Evolutionary conservation across 2,329 filamentous ascomycete genomes (phyloP).

Genomic region (Alternaria novae-zelandiae): DNA sequence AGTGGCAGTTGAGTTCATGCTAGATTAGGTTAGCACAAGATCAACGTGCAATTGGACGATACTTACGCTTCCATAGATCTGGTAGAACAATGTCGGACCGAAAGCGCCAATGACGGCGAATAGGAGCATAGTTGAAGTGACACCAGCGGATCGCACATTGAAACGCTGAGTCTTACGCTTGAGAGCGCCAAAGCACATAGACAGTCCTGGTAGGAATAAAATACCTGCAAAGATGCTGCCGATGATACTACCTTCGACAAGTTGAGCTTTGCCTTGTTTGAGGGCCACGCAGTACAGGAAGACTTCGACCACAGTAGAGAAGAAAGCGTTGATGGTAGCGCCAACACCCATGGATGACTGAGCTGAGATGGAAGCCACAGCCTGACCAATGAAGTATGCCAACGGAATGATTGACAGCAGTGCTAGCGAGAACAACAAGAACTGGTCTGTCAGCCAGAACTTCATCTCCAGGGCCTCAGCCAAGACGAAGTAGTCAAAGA

Average conservation of each 20-base stretch:
- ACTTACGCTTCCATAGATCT: conserved; percentile 87
- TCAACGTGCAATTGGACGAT: not conserved
- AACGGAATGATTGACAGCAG: conserved; percentile 93
- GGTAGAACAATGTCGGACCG: conserved; percentile 94
- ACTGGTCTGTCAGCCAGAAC: conserved; percentile 77
- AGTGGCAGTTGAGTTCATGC: conserved; percentile 88
- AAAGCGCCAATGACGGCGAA: conserved; percentile 97
- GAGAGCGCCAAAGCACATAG: conserved; percentile 98
- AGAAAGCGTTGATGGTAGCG: conserved; percentile 96
- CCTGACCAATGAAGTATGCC: conserved; percentile 98
- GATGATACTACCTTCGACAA: conserved; percentile 96
- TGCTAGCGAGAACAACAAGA: conserved; percentile 83
- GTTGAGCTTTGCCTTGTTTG: conserved; percentile 85
- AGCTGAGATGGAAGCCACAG: conserved; percentile 96
- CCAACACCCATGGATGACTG: conserved; percentile 98
- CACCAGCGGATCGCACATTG: conserved; percentile 93
- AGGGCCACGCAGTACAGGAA: conserved; percentile 96
- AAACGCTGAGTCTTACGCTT: conserved; percentile 98
- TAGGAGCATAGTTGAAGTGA: conserved; percentile 96
- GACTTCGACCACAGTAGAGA: conserved; percentile 96
- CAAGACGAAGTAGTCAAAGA: conserved; percentile 88
- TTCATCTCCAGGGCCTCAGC: conserved; percentile 71
- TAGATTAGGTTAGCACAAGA: conserved; percentile 51
- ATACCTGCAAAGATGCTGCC: conserved; percentile 98
- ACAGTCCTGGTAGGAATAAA: conserved; percentile 89